These are phyloP conservation scores for Coemansia sp. DNA, from an alignment of 192 early-diverging fungal genomes.

Conservation along the genomic window DNA sequence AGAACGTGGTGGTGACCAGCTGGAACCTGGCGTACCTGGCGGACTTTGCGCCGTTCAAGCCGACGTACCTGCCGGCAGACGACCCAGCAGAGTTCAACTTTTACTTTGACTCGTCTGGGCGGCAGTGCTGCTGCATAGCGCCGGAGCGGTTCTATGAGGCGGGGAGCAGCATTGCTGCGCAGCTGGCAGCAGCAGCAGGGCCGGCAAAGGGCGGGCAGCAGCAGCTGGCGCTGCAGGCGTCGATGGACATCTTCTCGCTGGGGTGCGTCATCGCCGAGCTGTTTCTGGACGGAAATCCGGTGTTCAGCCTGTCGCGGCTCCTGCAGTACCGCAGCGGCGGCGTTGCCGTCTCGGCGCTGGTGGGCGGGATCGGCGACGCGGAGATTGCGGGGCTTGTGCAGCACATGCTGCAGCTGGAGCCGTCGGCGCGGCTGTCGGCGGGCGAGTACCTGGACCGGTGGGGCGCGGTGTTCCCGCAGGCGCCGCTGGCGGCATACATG, in stretches of 20 bases:
- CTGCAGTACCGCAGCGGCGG: conserved; percentile 83
- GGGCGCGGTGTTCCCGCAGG: conserved; percentile 53
- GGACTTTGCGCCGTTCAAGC: conserved; percentile 92
- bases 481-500: conserved; percentile 48
- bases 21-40: conserved; percentile 95
- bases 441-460: conserved; percentile 78
- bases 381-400: conserved; percentile 76
- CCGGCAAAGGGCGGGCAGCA: neutral
- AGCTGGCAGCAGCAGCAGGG: conserved; percentile 17
- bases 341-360: conserved; percentile 60
- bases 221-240: conserved; percentile 63
- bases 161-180: conserved; percentile 43
- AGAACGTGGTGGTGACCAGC: conserved; percentile 92
- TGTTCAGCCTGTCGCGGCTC: conserved; percentile 92
- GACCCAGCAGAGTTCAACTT: conserved; percentile 96
- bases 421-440: conserved; percentile 71
- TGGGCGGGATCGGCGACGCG: conserved; percentile 83
- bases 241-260: conserved; percentile 95
- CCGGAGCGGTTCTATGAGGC: conserved; percentile 94
- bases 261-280: conserved; percentile 94
- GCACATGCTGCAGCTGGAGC: conserved; percentile 91
- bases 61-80: conserved; percentile 92
- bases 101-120: conserved; percentile 92
- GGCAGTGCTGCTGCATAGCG: conserved; percentile 92
- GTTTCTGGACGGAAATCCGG: conserved; percentile 88